Evolutionary conservation across 2,329 filamentous ascomycete genomes (phyloP), one percentile per base, ranked within the genome.

Genomic region (Fusarium fracticaudum): DNA sequence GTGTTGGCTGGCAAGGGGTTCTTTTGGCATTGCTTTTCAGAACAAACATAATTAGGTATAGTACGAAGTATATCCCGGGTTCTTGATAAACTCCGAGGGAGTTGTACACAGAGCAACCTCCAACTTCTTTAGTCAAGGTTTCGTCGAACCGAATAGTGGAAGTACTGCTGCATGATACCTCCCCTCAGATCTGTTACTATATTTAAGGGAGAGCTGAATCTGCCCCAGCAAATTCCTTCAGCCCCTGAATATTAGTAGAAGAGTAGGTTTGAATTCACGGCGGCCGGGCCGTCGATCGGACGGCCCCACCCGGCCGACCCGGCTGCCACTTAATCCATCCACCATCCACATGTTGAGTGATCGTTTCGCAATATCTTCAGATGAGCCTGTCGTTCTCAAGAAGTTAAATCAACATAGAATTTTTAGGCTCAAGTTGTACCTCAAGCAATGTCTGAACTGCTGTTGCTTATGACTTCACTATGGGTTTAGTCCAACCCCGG

Each of bases 291-390:
- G 64, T 45, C 31, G 61, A 75, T 73, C 73, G 63, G 12, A 37
- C 54, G 64, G 75, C 73, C 72, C 76, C 75, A 71, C 75, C 50
- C 61, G 55, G 35, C 64, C 33, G 51, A 44, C 59, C 64, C 69
- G 41, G 61, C 41, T 53, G 33, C 29, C 50, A 26, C 50, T 55
- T 35, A 53, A 57, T 26, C 17, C 51, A 54, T 48, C 53, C 15
- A 41, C 18, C 24, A 45, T 54, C 41, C 35, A 38, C 55, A 71
- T 33, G 35, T 51, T 54, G 43, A 18, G 24, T 45, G 31, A 24
- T 31, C n/a, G 35, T 60, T 22, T 60, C 24, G 26, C 37, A 41
- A 41, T n/a, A 29, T 26, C 17, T 43, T 55, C 11, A 31, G 17
- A 29, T 13, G 18, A 29, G 20, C 50, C 11, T 31, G 17, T 55